phyloP scores from a whole-genome alignment of 163 green algal species.

The Chloroidium sp. region DNA sequence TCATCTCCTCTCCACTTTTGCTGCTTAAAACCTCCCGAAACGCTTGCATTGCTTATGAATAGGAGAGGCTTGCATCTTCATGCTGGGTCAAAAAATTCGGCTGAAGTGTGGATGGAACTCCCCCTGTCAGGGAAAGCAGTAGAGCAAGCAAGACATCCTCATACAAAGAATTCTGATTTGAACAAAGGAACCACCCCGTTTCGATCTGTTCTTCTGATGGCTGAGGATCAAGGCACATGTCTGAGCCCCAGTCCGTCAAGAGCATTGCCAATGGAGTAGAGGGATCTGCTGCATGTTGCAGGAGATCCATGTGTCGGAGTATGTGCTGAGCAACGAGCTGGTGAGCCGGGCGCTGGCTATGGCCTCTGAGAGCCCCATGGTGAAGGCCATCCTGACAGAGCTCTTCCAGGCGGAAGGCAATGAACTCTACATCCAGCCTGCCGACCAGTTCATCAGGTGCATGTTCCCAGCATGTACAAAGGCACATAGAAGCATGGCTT shows the following conservation, averaged over 20 bases:
- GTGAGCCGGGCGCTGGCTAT: slow-evolving; percentile 47
- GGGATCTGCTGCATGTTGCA: neutral
- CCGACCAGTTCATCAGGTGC: slow-evolving; percentile 21
- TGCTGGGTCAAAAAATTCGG: too few species aligned
- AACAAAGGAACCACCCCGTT: too few species aligned
- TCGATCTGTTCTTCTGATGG: too few species aligned
- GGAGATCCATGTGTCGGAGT: slow-evolving; percentile 38
- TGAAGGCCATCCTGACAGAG: slow-evolving; percentile 40
- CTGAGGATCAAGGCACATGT: too few species aligned
- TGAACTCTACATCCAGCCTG: slow-evolving; percentile 39
- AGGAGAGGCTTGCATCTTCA: too few species aligned
- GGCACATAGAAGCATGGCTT: neutral
- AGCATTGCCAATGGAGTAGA: too few species aligned
- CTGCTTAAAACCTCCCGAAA: neutral
- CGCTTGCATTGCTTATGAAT: too few species aligned
- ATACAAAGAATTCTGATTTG: too few species aligned
- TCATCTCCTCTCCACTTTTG: slow-evolving; percentile 17
- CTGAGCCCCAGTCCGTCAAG: too few species aligned
- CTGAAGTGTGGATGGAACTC: too few species aligned
- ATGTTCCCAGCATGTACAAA: neutral
- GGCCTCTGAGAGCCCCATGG: slow-evolving; percentile 32
- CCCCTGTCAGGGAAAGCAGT: too few species aligned
- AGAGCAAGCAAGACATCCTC: too few species aligned
- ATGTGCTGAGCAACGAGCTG: slow-evolving; percentile 48
- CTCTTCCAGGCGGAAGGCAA: slow-evolving; percentile 39